phyloP scores from a whole-genome alignment of 495 filamentous ascomycete genomes.

The Penicillium bovifimosum region DNA sequence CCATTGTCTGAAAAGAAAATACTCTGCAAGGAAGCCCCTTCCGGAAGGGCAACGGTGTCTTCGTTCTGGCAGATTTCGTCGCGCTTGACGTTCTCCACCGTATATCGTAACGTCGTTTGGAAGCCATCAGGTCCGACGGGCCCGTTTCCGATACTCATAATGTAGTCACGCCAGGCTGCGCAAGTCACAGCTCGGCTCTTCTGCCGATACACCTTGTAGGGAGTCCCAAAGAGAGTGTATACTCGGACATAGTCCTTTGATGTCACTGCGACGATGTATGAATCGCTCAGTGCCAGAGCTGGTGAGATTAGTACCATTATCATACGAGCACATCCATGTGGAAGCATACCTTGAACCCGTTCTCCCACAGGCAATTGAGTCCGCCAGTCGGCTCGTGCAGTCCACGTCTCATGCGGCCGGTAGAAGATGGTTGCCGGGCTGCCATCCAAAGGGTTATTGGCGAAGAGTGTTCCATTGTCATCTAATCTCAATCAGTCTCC shows the following conservation, averaged over 20 bases:
- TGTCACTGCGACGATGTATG: conserved; percentile 82
- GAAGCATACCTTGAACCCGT: conserved; percentile 52
- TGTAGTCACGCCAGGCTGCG: conserved; percentile 87
- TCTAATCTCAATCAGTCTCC: conserved; percentile 42
- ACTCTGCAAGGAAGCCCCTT: conserved; percentile 62
- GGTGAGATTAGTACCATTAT: conserved; percentile 1
- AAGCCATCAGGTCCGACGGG: conserved; percentile 72
- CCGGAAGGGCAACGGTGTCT: conserved; percentile 79
- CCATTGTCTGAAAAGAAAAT: conserved; percentile 91
- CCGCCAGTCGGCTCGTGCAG: conserved; percentile 82
- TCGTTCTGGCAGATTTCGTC: conserved; percentile 90
- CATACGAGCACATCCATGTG: not conserved
- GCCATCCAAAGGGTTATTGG: conserved; percentile 64
- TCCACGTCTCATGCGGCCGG: conserved; percentile 96
- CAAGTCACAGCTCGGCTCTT: conserved; percentile 92
- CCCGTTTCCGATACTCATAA: conserved; percentile 90
- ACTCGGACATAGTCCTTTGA: conserved; percentile 81
- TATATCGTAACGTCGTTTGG: conserved; percentile 67
- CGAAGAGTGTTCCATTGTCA: conserved; percentile 81
- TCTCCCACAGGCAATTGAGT: conserved; percentile 78
- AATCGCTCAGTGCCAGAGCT: conserved; percentile 89
- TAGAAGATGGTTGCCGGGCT: conserved; percentile 86
- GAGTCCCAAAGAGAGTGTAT: conserved; percentile 88
- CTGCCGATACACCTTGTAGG: conserved; percentile 80
- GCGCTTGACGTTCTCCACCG: conserved; percentile 85